phyloP scores from a whole-genome alignment of 768 basidiomycete genomes.

The Terana coerulea region DNA sequence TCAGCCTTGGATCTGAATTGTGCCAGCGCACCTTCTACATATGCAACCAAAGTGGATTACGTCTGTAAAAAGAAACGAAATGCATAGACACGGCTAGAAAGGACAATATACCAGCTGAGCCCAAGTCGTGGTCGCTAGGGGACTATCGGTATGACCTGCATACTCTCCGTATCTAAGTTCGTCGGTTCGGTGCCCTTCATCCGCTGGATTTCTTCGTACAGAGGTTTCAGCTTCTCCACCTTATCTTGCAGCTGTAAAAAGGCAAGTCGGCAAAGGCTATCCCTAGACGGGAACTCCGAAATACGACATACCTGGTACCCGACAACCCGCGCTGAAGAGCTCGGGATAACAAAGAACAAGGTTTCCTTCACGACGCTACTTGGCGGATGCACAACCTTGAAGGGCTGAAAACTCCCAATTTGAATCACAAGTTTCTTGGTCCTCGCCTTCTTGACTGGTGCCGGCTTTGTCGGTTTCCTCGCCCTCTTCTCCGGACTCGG shows the following conservation, averaged over 20 bases:
- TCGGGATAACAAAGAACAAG: constrained; percentile 71
- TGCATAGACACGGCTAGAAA: no score
- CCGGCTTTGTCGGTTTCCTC: background rate
- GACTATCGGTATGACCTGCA: constrained; percentile 4
- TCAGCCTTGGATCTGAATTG: no score
- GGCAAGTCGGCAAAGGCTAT: background rate
- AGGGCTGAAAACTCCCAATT: constrained; percentile 42
- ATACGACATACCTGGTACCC: constrained; percentile 55
- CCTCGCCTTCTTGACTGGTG: constrained; percentile 5
- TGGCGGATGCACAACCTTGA: constrained; percentile 40
- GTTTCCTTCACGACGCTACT: constrained; percentile 42
- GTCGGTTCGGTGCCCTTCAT: background rate
- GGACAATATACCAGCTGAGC: no score
- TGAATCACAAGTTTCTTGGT: constrained; percentile 6
- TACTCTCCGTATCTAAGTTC: background rate
- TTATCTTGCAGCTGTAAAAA: constrained; percentile 5
- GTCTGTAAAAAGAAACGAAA: no score
- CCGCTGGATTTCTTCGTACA: constrained; percentile 1
- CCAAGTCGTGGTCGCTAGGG: no score
- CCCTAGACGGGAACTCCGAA: background rate
- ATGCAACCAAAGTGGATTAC: no score
- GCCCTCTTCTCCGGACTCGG: background rate
- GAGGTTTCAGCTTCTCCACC: background rate
- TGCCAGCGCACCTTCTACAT: no score
- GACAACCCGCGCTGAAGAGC: constrained; percentile 72